Evolutionary conservation across 208 protist genomes (phyloP), one percentile per base, ranked within the genome.

Genomic region (Leptomonas seymouri): DNA sequence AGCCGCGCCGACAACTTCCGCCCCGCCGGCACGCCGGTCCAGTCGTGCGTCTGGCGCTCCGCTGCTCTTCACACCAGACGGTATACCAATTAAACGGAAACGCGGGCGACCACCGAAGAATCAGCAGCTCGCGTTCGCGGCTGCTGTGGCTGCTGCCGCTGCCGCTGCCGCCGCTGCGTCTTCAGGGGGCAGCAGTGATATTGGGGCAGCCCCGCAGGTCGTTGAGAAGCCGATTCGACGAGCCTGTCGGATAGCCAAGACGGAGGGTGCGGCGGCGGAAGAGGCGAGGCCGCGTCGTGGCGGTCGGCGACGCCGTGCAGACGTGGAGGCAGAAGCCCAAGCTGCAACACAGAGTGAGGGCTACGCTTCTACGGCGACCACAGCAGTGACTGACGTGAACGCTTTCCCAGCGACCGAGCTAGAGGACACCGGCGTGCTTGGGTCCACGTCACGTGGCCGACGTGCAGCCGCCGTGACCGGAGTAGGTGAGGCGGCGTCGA

Each of bases 81-180:
- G 65, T 8, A 25, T 69, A 3, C 73, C 77, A 14, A 64, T 90
- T 31, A 90, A 87, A 55, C 84, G 84, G n/a, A 86, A 86, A 56
- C 80, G 84, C 20, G 84, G 84, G 18, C 84, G 84, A 14, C 84
- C 84, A 2, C 84, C 84, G 25, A 90, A 90, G 67, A 78, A 74
- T 36, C 72, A 65, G 21, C 55, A 68, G 27, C 14, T 71, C 9
- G 56, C 70, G 20, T 70, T 67, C 12, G 53, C 56, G 15, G 45
- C 62, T 0, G 64, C 55, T 1, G 45, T 68, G 30, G 68, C 62
- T 0, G 56, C 48, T 2, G 57, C 49, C 3, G 34, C 69, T 7
- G 69, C 66, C 2, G 55, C 70, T 8, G 51, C 65, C 27, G 53
- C 69, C 0, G n/a, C 67, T 39, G 56, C 34, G 23, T 27, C 30